phyloP scores from a whole-genome alignment of 2,329 filamentous ascomycete genomes.

The Curvularia hawaiiensis region DNA sequence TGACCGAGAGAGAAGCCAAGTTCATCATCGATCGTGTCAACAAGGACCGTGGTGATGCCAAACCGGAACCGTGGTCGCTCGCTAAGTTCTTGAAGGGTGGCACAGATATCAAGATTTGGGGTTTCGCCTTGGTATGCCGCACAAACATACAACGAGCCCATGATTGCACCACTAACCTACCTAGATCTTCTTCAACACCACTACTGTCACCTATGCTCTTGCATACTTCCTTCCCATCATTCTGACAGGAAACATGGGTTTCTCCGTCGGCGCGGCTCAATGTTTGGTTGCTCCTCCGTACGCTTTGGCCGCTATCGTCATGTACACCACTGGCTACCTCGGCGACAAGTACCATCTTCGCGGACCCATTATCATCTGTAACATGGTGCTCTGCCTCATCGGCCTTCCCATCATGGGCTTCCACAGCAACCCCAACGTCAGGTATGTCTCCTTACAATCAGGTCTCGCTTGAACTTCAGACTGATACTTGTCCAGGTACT shows the following conservation, averaged over 20 bases:
- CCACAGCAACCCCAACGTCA: constrained; percentile 58
- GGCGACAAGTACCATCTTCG: constrained; percentile 71
- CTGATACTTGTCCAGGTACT: constrained; percentile 54
- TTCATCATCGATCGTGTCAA: constrained; percentile 59
- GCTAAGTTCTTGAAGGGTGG: constrained; percentile 55
- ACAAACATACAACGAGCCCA: neutral
- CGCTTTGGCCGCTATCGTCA: constrained; percentile 44
- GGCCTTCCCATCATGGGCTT: constrained; percentile 77
- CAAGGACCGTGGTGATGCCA: constrained; percentile 59
- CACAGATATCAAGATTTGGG: constrained; percentile 60
- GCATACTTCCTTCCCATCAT: constrained; percentile 82
- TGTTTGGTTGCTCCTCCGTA: constrained; percentile 66
- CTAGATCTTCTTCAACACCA: constrained; percentile 63
- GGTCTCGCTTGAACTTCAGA: neutral
- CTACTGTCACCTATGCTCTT: constrained; percentile 75
- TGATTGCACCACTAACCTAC: constrained; percentile 18
- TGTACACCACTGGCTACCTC: constrained; percentile 62
- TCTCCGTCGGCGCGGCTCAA: constrained; percentile 66
- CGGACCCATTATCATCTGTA: constrained; percentile 46
- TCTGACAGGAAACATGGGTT: constrained; percentile 66
- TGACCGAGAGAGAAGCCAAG: constrained; percentile 53
- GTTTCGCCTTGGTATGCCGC: constrained; percentile 53
- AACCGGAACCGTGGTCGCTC: constrained; percentile 54
- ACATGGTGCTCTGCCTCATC: constrained; percentile 66
- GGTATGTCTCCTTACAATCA: constrained; percentile 63